phyloP scores from a whole-genome alignment of 768 basidiomycete genomes.

The Hypsizygus marmoreus region DNA sequence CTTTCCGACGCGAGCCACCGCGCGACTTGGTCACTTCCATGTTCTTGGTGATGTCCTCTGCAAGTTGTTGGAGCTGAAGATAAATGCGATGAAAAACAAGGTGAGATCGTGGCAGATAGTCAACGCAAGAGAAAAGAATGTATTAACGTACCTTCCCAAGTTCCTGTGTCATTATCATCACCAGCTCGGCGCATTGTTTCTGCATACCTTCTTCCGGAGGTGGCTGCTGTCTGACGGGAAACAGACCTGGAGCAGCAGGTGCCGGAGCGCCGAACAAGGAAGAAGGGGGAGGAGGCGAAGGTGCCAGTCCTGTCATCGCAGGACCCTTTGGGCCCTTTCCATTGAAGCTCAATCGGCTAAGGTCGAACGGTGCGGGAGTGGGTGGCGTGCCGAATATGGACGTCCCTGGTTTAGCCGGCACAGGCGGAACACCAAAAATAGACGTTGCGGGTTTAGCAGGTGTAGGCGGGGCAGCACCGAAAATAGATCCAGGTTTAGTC shows the following conservation, averaged over 20 bases:
- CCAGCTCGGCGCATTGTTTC: slow-evolving; percentile 54
- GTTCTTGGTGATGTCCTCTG: slow-evolving; percentile 36
- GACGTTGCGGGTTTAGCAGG: neutral
- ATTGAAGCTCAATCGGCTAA: neutral
- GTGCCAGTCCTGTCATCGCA: slow-evolving; percentile 12
- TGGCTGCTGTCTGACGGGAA: neutral
- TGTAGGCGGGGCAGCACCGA: slow-evolving; percentile 1
- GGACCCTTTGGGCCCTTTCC: slow-evolving; percentile 3
- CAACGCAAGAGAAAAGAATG: neutral
- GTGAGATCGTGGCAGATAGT: too few relatives aligned
- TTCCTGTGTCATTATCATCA: slow-evolving; percentile 47
- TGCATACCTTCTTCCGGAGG: slow-evolving; percentile 64
- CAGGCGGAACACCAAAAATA: too few relatives aligned
- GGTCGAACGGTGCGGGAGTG: neutral
- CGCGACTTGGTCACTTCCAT: slow-evolving; percentile 37
- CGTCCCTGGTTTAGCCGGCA: too few relatives aligned
- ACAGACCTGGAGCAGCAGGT: slow-evolving; percentile 3
- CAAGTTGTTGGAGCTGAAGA: slow-evolving; percentile 46
- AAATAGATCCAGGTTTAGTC: neutral
- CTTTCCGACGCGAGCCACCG: slow-evolving; percentile 39
- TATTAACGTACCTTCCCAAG: slow-evolving; percentile 53
- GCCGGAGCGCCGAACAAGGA: slow-evolving; percentile 6
- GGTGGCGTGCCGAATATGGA: too few relatives aligned
- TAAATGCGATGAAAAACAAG: neutral
- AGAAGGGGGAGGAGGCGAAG: slow-evolving; percentile 7